A percentile compares a stretch with the other conserved stretches of the same genome.
phyloP scores from a whole-genome alignment of 805 yeast species.

The Lachancea nothofagi region DNA sequence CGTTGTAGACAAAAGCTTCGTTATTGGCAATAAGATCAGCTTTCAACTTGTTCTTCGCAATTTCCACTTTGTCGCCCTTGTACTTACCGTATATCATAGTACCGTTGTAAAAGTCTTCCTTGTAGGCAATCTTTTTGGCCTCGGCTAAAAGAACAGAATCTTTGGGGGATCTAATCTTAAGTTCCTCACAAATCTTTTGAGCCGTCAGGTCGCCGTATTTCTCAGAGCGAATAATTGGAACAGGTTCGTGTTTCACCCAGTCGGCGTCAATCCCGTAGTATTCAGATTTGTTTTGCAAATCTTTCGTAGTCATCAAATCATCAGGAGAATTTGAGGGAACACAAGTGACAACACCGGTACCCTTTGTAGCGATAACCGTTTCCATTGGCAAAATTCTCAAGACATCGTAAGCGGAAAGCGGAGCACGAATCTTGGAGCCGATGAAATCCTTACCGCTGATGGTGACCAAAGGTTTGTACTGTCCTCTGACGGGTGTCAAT shows the following conservation, averaged over 20 bases:
- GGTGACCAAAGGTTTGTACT: constrained; percentile 50
- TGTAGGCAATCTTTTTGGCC: constrained; percentile 93
- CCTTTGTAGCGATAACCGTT: constrained; percentile 88
- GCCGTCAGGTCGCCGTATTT: constrained; percentile 89
- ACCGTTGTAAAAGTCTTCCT: constrained; percentile 95
- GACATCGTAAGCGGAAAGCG: constrained; percentile 62
- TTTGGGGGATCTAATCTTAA: constrained; percentile 92
- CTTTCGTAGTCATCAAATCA: constrained; percentile 83
- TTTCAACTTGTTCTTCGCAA: constrained; percentile 81
- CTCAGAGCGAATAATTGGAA: constrained; percentile 72
- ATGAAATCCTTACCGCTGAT: constrained; percentile 70
- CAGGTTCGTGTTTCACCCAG: constrained; percentile 74
- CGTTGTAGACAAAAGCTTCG: constrained; percentile 83
- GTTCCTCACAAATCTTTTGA: constrained; percentile 70
- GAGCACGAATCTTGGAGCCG: constrained; percentile 85
- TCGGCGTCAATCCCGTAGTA: constrained; percentile 77
- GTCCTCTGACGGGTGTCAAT: constrained; percentile 83
- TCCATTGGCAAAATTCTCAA: constrained; percentile 94
- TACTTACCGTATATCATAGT: constrained; percentile 72
- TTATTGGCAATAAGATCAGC: constrained; percentile 73
- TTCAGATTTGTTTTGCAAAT: constrained; percentile 83
- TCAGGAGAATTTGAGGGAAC: constrained; percentile 99
- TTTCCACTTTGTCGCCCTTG: constrained; percentile 84
- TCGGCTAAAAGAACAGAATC: constrained; percentile 79
- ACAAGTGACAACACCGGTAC: constrained; percentile 98